These are phyloP conservation scores for Urtica urens DNA, from an alignment of 306 rosid genomes.

Conservation along the genomic window DNA sequence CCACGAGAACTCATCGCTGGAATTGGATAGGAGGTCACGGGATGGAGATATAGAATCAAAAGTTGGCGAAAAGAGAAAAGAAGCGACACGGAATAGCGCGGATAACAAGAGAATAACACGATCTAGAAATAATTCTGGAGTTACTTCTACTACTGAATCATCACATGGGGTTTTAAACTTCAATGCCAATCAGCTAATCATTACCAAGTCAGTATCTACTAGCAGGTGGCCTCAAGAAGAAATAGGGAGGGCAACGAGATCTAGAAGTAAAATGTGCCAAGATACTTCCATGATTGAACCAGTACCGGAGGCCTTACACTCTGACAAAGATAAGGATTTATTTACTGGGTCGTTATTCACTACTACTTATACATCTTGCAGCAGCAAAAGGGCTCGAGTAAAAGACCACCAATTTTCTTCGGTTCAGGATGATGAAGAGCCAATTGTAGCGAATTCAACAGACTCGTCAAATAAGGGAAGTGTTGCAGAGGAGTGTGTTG, in stretches of 20 bases:
- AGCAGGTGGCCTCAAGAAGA: too few species aligned
- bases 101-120: constrained; percentile 19
- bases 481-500: constrained; percentile 19
- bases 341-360: constrained; percentile 9
- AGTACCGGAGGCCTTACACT: constrained; percentile 10
- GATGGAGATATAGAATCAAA: constrained; percentile 18
- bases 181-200: too few species aligned
- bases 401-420: constrained; percentile 21
- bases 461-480: constrained; percentile 23
- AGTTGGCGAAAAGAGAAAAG: constrained; percentile 15
- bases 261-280: constrained; percentile 13
- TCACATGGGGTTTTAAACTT: too few species aligned
- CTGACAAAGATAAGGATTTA: constrained; percentile 11
- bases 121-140: constrained; percentile 27
- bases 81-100: constrained; percentile 22
- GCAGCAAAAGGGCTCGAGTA: constrained; percentile 11
- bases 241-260: constrained; percentile 9
- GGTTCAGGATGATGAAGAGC: constrained; percentile 19
- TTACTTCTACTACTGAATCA: too few species aligned
- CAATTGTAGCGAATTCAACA: constrained; percentile 14
- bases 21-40: constrained; percentile 16
- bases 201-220: too few species aligned
- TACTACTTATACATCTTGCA: constrained; percentile 18
- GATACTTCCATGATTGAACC: constrained; percentile 6
- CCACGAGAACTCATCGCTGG: constrained; percentile 22